Evolutionary conservation across 2,329 filamentous ascomycete genomes (phyloP).

Genomic region (Didymella arachidicola): DNA sequence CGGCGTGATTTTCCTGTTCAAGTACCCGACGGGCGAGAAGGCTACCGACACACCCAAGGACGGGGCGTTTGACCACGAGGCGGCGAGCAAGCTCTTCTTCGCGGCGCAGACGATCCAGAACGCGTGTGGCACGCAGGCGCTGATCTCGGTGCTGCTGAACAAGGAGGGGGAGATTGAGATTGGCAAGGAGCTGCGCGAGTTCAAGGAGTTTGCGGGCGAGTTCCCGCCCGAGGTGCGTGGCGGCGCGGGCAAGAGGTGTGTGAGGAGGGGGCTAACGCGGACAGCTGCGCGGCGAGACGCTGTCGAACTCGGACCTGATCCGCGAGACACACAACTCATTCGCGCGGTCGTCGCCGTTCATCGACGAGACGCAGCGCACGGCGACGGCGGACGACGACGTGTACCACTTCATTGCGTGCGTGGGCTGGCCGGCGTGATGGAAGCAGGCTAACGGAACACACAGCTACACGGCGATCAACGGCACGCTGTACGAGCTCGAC

Average conservation of each 20-base stretch:
- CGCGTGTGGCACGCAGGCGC: slow-evolving; percentile 94
- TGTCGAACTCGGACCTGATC: slow-evolving; percentile 70
- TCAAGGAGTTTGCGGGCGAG: slow-evolving; percentile 86
- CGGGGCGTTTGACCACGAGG: slow-evolving; percentile 79
- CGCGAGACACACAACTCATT: slow-evolving; percentile 85
- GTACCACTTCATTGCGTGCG: slow-evolving; percentile 89
- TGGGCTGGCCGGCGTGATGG: not conserved
- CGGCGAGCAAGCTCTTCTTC: slow-evolving; percentile 85
- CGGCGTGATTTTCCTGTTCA: slow-evolving; percentile 99
- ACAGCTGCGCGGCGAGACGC: slow-evolving; percentile 72
- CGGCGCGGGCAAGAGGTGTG: not conserved
- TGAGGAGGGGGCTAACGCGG: slow-evolving; percentile 12
- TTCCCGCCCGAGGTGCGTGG: slow-evolving; percentile 68
- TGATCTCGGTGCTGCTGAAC: slow-evolving; percentile 91
- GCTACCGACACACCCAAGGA: slow-evolving; percentile 74
- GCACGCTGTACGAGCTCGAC: slow-evolving; percentile 90
- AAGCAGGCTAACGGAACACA: not conserved
- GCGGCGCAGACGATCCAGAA: slow-evolving; percentile 98
- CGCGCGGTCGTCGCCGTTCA: slow-evolving; percentile 86
- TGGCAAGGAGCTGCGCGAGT: slow-evolving; percentile 73
- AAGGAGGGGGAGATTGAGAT: slow-evolving; percentile 75
- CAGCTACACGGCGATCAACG: slow-evolving; percentile 78
- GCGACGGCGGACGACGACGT: slow-evolving; percentile 83
- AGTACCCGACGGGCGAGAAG: slow-evolving; percentile 80
- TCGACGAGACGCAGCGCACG: slow-evolving; percentile 82